Base-by-base conservation (phyloP, 1,284 basidiomycete species). In the Puccinia novopanici region DNA sequence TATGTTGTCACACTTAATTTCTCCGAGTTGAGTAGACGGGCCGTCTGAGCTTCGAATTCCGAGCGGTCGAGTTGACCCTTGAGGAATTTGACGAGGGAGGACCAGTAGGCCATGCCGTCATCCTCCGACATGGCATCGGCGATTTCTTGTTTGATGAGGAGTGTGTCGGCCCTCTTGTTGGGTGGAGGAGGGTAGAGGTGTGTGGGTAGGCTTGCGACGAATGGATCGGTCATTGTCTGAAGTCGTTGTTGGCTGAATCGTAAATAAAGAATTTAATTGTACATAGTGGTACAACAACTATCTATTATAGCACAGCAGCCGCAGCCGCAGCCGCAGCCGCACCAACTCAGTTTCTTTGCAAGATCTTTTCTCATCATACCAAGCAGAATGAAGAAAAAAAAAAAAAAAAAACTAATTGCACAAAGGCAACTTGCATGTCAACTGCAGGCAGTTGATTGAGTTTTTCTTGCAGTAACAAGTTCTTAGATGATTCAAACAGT, bases 11-110 rank as follows among this genome's bases (percentile, higher is more conserved):
- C 34, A 77, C 75, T 65, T 27, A 77, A 52, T 42, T 22, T 24
- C 17, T 67, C 63, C 22, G 75, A 52, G 27, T 67, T 70, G 22
- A 70, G 42, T 52, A 77, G 34, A 4, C n/a, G 34, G 55, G 34
- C 37, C 17, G 61, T 37, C 22, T 59, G 52, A 12, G 34, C 17
- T 34, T 87, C 86, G 75, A 87, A 86, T 81, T 87, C 86, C 8
- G 80, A 75, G 1, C 86, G 82, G 72, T 85, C 85, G 67, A 87
- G 85, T 73, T 84, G 83, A 12, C 85, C 87, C 12, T 83, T 84
- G 82, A 86, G 82, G 81, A 87, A 87, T 24, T 84, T 84, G 2
- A 84, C 82, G 19, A 87, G 83, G 2, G 85, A 84, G 42, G 82
- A 74, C 87, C 87, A 87, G 84, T 87, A 87, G 48, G 83, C 82